Evolutionary conservation across 257 asterid species (phyloP).

Genomic region (Apocynum venetum): DNA sequence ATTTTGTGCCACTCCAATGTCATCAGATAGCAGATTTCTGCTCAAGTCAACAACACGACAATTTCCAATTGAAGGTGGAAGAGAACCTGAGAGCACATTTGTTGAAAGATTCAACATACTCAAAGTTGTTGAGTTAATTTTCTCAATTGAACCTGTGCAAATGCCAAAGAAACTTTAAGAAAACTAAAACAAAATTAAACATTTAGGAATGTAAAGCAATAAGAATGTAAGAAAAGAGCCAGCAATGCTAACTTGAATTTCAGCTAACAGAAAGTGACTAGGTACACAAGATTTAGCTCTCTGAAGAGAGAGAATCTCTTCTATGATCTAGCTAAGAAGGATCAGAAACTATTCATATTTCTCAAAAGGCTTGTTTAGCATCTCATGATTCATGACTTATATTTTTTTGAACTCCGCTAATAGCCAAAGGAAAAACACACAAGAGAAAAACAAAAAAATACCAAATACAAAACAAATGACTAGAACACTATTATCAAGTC

Average conservation of each 20-base stretch:
- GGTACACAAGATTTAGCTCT: not conserved
- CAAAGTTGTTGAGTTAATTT: conserved; percentile 65
- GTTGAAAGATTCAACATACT: conserved; percentile 64
- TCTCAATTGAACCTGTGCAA: conserved; percentile 57
- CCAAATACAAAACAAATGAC: not conserved
- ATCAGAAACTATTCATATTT: not conserved
- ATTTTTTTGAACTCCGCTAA: not conserved
- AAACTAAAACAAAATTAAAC: not conserved
- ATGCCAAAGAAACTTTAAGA: conserved; percentile 22
- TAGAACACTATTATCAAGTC: not conserved
- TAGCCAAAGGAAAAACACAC: not conserved
- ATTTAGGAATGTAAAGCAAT: not conserved
- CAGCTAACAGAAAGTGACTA: not conserved
- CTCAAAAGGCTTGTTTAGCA: not conserved
- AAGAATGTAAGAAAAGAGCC: not conserved
- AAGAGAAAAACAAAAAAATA: not conserved
- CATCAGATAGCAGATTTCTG: conserved; percentile 52
- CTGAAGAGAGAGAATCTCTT: not conserved
- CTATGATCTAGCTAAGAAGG: not conserved
- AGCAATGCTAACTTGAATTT: not conserved
- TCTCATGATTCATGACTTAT: not conserved
- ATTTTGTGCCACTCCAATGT: conserved; percentile 41
- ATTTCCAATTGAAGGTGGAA: conserved; percentile 65
- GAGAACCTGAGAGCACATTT: conserved; percentile 57
- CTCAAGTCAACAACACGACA: conserved; percentile 68